phyloP scores from a whole-genome alignment of 78 protist genomes.

The Ministeria vibrans region DNA sequence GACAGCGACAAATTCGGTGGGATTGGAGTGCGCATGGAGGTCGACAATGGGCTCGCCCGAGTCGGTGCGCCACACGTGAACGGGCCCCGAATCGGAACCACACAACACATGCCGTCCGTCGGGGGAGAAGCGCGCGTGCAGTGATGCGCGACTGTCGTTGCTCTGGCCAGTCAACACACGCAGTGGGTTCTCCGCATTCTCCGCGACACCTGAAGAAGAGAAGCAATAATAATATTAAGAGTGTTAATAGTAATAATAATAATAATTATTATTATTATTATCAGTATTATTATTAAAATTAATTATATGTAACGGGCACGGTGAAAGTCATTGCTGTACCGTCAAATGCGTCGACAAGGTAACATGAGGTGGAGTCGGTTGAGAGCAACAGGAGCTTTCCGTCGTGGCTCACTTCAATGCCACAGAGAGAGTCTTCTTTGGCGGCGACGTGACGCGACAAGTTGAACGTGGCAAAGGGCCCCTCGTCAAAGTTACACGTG shows the following conservation, averaged over 20 bases:
- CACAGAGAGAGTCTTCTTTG: no score
- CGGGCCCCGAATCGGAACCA: not conserved
- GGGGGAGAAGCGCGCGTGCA: not conserved
- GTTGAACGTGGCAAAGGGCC: not conserved
- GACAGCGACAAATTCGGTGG: not conserved
- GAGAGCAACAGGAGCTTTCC: not conserved
- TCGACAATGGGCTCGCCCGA: no score
- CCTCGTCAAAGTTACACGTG: not conserved
- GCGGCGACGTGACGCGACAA: not conserved
- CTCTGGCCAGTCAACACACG: not conserved
- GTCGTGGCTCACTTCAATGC: not conserved
- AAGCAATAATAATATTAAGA: not conserved
- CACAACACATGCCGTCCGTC: not conserved
- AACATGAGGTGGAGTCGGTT: not conserved
- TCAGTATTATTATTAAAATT: no score
- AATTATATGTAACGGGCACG: no score
- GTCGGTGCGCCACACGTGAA: not conserved
- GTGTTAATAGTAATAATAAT: no score
- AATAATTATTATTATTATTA: no score
- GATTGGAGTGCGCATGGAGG: not conserved
- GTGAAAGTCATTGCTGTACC: no score
- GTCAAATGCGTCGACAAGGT: not conserved
- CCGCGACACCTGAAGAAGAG: no score
- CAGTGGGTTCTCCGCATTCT: no score
- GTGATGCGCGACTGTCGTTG: not conserved